Evolutionary conservation across 768 basidiomycete species (phyloP), one percentile per base, ranked within the genome.

Genomic region (Imleria badia): DNA sequence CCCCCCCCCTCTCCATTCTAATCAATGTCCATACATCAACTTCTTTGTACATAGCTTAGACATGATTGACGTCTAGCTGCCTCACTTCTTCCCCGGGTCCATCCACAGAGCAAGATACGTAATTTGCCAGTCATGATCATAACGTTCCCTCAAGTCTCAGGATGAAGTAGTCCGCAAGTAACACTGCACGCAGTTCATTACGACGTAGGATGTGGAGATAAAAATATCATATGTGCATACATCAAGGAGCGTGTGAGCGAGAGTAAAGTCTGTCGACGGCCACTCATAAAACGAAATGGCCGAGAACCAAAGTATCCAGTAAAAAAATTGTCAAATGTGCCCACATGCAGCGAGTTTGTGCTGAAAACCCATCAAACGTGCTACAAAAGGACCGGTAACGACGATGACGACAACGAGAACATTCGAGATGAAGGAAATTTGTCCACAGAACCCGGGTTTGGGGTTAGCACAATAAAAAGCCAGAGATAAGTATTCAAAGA

Each of bases 401-500:
- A 36, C 5, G 14, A 54, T 22, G 22, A 17, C 13, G 8, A 14
- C 46, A 19, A 38, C 15, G 26, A 36, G 7, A 12, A 10, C 13
- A 43, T 19, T 23, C 5, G 41, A 15, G 15, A 11, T 10, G 23
- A 54, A 54, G 29, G 29, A 42, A 38, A 26, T 22, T 41, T 45
- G 53, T 63, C 58, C 64, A 55, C 40, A 26, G 17, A 50, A 52
- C 48, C 45, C 55, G 44, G 30, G 23, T 31, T 45, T 5, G 8
- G 42, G 45, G 48, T 60, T 13, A 49, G 52, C 45, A 47, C 30
- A 12, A 54, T 31, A 46, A 41, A 54, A 23, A 49, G 9, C 20
- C 30, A 58, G 39, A 52, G 29, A 43, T 47, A 53, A 60, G 41
- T 54, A 66, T 56, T 56, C 60, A 59, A 48, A 29, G 44, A 39